Base-by-base conservation (phyloP, 129 eudicot genomes). In the Flaveria sonorensis region DNA sequence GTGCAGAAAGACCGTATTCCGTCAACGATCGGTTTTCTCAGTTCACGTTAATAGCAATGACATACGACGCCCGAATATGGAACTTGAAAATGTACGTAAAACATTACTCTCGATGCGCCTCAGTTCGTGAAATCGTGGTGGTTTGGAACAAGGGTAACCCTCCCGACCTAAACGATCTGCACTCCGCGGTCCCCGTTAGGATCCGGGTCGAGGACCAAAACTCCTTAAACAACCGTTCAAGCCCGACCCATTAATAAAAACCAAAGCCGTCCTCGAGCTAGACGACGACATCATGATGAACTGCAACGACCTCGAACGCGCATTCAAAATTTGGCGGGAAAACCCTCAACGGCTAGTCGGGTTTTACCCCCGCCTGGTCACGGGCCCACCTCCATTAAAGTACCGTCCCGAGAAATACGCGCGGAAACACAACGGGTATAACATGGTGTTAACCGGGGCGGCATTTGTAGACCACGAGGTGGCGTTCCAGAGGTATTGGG, bases 211-310 rank as follows among this genome's bases (percentile, higher is more conserved):
- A 93, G 84, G 77, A 76, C 42, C 19, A 71, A 5, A 93, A 93
- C 91, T 93, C 98, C 20, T 71, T 93, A 14, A 93, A 93, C 86
- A 93, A 93, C 43, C 92, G 96, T 90, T 90, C 71, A 81, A 81
- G 32, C 30, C 74, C 12, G 98, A 90, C 57, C 81, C 90, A 1
- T 70, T 71, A 40, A 90, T 93, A 1, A 87, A 84, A 59, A 93
- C 93, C 2, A 85, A 86, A 20, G 97, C 90, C 0, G 90, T 93
- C 21, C 92, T 93, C 0, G 97, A 93, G 83, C 89, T 93, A 2
- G 98, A 93, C 19, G 98, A 90, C 51, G 98, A 93, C 40, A 89
- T 93, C 77, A 84, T 93, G 92, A 93, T 93, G 98, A 82, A 83
- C 9, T 93, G 98, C 46, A 82, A 93, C 16, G 96, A 93, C 70